phyloP scores from a whole-genome alignment of 1,139 yeast genomes.

The Suhomyces ambrosiae region DNA sequence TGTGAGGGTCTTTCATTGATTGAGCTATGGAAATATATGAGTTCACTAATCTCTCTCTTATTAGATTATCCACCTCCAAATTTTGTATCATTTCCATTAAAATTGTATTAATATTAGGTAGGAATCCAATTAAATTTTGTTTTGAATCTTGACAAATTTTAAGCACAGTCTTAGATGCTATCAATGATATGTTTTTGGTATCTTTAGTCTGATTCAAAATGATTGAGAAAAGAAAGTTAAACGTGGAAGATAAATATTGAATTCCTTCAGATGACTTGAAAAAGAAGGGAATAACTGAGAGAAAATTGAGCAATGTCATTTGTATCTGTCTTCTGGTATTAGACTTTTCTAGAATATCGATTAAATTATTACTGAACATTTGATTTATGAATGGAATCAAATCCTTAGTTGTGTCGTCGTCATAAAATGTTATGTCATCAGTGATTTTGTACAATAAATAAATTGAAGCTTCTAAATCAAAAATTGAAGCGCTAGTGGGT shows the following conservation, averaged over 20 bases:
- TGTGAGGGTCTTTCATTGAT: conserved; percentile 46
- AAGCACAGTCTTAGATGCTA: conserved; percentile 60
- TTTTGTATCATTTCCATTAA: conserved; percentile 56
- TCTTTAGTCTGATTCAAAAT: conserved; percentile 25
- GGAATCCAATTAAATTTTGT: conserved; percentile 42
- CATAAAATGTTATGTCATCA: conserved; percentile 50
- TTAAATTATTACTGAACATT: conserved; percentile 29
- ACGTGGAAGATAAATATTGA: conserved; percentile 46
- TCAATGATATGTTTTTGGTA: conserved; percentile 32
- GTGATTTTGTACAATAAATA: conserved; percentile 60
- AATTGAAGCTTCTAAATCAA: conserved; percentile 68
- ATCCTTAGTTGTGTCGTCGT: conserved; percentile 29
- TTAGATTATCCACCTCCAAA: conserved; percentile 46
- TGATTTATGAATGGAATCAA: conserved; percentile 31
- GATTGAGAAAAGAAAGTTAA: conserved; percentile 47
- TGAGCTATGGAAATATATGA: conserved; percentile 65
- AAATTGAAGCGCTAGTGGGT: not conserved
- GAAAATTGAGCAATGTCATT: conserved; percentile 49
- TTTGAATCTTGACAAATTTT: conserved; percentile 65
- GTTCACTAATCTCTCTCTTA: conserved; percentile 61
- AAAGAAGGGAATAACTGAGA: conserved; percentile 59
- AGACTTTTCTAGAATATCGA: conserved; percentile 23
- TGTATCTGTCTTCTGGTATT: conserved; percentile 12
- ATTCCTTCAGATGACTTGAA: conserved; percentile 43
- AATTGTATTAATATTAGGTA: conserved; percentile 55